These are phyloP conservation scores for Ilyonectria robusta DNA, from an alignment of 2,329 filamentous ascomycete genomes.

Conservation along the genomic window DNA sequence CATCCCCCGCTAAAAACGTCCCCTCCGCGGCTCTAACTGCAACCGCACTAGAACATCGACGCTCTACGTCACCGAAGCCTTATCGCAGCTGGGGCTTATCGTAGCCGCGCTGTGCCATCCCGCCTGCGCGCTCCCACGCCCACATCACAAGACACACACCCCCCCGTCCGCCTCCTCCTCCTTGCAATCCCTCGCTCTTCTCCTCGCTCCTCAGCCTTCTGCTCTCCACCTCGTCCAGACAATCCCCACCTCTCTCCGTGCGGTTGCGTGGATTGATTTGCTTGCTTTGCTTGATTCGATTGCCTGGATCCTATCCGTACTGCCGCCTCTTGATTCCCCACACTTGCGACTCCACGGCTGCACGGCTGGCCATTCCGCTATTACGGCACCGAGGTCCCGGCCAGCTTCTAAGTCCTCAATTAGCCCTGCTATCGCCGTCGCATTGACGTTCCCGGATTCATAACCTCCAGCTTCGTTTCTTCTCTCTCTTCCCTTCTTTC, in stretches of 20 bases:
- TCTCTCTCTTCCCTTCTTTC: background rate
- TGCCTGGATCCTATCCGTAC: background rate
- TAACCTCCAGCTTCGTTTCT: background rate
- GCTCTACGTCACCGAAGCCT: constrained; percentile 46
- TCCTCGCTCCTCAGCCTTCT: constrained; percentile 7
- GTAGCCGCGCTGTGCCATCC: constrained; percentile 43
- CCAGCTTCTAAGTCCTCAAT: constrained; percentile 24
- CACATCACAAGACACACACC: constrained; percentile 26
- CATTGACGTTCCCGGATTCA: constrained; percentile 2
- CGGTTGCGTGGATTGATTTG: constrained; percentile 6
- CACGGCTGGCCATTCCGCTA: constrained; percentile 18
- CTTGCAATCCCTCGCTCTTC: background rate
- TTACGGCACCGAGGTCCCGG: constrained; percentile 19
- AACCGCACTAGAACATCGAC: constrained; percentile 1
- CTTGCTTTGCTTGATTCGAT: background rate
- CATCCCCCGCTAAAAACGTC: background rate
- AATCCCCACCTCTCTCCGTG: constrained; percentile 10
- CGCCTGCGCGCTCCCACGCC: constrained; percentile 25
- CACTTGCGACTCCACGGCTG: constrained; percentile 17
- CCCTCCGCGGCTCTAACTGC: constrained; percentile 9
- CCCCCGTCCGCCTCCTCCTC: constrained; percentile 4
- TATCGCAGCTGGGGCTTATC: constrained; percentile 45
- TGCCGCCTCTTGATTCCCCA: constrained; percentile 22
- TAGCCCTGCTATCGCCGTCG: constrained; percentile 13
- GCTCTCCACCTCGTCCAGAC: background rate